Conservation (phyloP, 2,329 filamentous ascomycete species). For the Thermochaetoides dissita region DNA sequence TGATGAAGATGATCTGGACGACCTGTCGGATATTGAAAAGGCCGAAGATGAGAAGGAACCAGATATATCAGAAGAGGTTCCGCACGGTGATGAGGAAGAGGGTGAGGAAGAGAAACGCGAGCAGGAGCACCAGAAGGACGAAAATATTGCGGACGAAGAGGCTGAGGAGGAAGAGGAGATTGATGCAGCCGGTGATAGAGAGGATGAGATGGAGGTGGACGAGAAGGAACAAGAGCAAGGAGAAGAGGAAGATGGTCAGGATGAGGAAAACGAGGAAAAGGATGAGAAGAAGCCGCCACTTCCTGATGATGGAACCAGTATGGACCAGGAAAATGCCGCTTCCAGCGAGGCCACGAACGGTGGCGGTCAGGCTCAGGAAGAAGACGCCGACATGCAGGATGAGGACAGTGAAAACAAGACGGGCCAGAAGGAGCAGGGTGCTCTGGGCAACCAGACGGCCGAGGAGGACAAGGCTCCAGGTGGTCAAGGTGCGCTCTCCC, state of each 20-base stretch:
- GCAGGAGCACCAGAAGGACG: conserved; percentile 34
- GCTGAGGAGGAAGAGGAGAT: conserved; percentile 33
- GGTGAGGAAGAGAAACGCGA: conserved; percentile 32
- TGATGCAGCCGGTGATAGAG: conserved; percentile 17
- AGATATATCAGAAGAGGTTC: conserved; percentile 22
- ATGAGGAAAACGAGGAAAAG: conserved; percentile 39
- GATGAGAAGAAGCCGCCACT: conserved; percentile 30
- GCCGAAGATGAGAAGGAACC: conserved; percentile 12
- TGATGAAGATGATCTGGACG: conserved; percentile 43
- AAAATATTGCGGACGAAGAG: conserved; percentile 31
- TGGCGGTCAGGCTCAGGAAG: conserved; percentile 41
- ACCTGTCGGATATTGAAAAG: conserved; percentile 35
- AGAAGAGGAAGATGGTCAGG: conserved; percentile 23
- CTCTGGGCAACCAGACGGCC: conserved; percentile 45
- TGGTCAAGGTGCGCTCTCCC: conserved; percentile 44
- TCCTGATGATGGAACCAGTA: conserved; percentile 33
- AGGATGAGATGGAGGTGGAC: conserved; percentile 30
- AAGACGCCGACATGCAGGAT: conserved; percentile 37
- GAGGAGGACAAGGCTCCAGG: conserved; percentile 49
- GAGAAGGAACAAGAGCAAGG: conserved; percentile 25
- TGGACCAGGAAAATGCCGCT: conserved; percentile 47
- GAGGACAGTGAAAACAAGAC: conserved; percentile 38
- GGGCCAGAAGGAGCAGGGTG: conserved; percentile 51
- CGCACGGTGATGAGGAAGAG: conserved; percentile 20
- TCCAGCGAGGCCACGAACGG: conserved; percentile 52